Percentiles rank a stretch among this genome's conserved stretches.
phyloP scores from a whole-genome alignment of 108 stramenopile genomes.

The Pseudonitzschia multiseries region DNA sequence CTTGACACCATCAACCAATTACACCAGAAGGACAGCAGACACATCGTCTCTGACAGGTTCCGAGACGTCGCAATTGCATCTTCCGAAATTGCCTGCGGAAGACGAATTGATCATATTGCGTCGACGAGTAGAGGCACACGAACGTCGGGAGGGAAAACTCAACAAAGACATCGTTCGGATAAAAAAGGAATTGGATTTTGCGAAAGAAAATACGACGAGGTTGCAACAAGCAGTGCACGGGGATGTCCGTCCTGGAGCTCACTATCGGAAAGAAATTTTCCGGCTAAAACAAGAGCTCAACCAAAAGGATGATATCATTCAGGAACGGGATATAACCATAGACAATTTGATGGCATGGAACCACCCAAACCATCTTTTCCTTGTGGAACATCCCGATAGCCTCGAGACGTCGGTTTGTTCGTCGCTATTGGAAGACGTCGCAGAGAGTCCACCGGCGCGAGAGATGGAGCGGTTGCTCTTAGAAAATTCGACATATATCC shows the following conservation, averaged over 20 bases:
- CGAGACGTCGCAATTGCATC: not conserved
- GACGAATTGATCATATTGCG: not conserved
- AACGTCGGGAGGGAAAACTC: not conserved
- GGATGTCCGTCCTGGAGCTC: constrained; percentile 11
- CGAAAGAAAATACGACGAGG: not conserved
- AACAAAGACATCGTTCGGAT: not conserved
- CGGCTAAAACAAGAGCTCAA: constrained; percentile 8
- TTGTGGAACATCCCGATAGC: not conserved
- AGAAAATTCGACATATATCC: constrained; percentile 5
- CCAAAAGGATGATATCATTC: constrained; percentile 4
- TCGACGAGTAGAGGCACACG: not conserved
- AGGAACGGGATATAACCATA: constrained; percentile 9
- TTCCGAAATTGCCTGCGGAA: not conserved
- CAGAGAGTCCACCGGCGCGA: not conserved
- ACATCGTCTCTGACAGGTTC: constrained; percentile 7
- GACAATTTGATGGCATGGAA: constrained; percentile 11
- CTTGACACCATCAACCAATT: not conserved
- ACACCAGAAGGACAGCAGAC: not conserved
- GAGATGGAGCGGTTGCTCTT: constrained; percentile 18
- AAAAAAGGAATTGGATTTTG: constrained; percentile 1
- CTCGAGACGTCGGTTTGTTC: constrained; percentile 11
- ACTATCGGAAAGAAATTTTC: constrained; percentile 11
- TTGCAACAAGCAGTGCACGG: not conserved
- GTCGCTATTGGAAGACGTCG: constrained; percentile 3
- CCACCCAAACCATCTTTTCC: not conserved